These are phyloP conservation scores for Elsinoe arachidis DNA, from an alignment of 2,329 filamentous ascomycete species.

Conservation along the genomic window DNA sequence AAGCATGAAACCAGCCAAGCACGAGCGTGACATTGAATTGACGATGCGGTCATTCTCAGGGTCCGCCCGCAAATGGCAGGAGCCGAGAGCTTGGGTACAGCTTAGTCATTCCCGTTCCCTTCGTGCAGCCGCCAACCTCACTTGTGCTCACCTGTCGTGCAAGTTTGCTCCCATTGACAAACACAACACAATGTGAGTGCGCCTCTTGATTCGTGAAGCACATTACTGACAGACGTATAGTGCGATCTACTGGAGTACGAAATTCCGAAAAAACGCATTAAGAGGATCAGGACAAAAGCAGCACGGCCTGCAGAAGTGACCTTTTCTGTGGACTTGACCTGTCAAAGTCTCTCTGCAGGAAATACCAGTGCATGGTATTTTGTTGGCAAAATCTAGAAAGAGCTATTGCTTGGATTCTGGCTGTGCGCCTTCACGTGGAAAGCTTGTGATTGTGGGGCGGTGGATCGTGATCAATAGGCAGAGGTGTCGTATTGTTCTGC, in stretches of 20 bases:
- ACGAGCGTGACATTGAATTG: not conserved
- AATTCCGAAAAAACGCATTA: no score
- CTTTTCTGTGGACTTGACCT: no score
- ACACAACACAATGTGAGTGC: not conserved
- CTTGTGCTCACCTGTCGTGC: no score
- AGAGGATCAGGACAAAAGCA: no score
- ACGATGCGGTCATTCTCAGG: conserved; percentile 4
- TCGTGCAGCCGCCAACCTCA: not conserved
- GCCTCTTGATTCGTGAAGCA: no score
- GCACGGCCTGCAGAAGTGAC: no score
- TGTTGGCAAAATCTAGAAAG: not conserved
- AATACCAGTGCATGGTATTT: no score
- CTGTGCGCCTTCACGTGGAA: not conserved
- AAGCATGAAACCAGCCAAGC: not conserved
- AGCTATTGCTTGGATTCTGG: not conserved
- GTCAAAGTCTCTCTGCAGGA: no score
- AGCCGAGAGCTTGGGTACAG: not conserved
- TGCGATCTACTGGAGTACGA: no score
- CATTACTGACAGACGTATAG: no score
- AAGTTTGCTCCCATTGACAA: no score
- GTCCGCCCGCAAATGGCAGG: not conserved
- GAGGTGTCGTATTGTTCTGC: not conserved
- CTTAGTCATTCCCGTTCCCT: conserved; percentile 1
- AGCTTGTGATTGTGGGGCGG: not conserved
- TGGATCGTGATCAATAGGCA: not conserved